Conservation (phyloP, 1,284 basidiomycete genomes). For the Sphaerobolus stellatus region DNA sequence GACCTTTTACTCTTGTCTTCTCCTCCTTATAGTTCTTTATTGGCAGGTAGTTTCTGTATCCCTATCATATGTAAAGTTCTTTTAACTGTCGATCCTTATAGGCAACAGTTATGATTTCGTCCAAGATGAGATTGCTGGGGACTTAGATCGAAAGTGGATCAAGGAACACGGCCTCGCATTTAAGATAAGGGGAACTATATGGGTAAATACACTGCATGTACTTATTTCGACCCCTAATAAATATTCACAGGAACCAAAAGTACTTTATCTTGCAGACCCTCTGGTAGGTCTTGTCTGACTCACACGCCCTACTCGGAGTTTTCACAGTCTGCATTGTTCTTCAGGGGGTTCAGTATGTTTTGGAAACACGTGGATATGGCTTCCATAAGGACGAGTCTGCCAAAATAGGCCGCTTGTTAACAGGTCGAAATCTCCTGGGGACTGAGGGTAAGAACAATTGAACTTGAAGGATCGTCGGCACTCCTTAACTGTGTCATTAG, state of each 20-base stretch:
- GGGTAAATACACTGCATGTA: background rate
- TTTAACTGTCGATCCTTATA: too few species aligned
- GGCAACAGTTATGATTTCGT: background rate
- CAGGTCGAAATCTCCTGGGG: slow-evolving; percentile 39
- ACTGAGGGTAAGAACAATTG: slow-evolving; percentile 40
- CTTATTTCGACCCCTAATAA: background rate
- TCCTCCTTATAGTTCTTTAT: too few species aligned
- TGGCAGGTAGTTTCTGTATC: too few species aligned
- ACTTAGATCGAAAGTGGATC: background rate
- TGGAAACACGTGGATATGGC: slow-evolving; percentile 38
- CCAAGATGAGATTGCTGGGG: background rate
- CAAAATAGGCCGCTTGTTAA: slow-evolving; percentile 28
- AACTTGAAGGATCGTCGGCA: too few species aligned
- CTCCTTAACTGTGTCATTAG: slow-evolving; percentile 16
- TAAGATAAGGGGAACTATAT: background rate
- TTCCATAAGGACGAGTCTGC: slow-evolving; percentile 38
- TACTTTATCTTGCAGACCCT: slow-evolving; percentile 4
- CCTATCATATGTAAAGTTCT: too few species aligned
- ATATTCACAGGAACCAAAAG: background rate
- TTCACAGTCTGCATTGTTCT: background rate
- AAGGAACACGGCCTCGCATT: slow-evolving; percentile 3
- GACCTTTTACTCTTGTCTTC: too few species aligned
- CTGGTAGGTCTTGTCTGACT: background rate
- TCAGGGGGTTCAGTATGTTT: slow-evolving; percentile 41
- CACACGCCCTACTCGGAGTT: background rate